These are phyloP conservation scores for Olyra latifolia DNA, from an alignment of 176 grass and related monocot genomes.

Conservation along the genomic window DNA sequence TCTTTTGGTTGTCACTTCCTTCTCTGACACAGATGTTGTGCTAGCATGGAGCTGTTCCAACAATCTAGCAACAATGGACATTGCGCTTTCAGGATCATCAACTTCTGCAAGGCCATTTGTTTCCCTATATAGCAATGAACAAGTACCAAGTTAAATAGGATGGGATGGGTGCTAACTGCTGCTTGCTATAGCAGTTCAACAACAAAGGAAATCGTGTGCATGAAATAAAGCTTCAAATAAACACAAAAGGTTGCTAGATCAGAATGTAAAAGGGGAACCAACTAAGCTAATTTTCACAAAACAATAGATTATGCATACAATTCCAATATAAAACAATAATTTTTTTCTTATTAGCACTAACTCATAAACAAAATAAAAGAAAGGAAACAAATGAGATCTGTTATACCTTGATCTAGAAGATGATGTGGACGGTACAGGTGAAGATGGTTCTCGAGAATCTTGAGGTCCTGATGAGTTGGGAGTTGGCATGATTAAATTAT, in stretches of 20 bases:
- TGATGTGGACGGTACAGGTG: slow-evolving; percentile 62
- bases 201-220: background rate
- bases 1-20: slow-evolving; percentile 62
- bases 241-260: slow-evolving; percentile 6
- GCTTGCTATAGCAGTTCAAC: background rate
- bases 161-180: background rate
- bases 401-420: slow-evolving; percentile 84
- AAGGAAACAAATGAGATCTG: background rate
- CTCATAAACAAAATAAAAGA: background rate
- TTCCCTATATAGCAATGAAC: slow-evolving; percentile 46
- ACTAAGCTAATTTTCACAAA: slow-evolving; percentile 26
- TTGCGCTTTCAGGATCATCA: slow-evolving; percentile 75
- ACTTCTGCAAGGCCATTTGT: slow-evolving; percentile 61
- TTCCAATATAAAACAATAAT: background rate
- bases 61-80: slow-evolving; percentile 75
- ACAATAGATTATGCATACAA: background rate
- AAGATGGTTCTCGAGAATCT: slow-evolving; percentile 42
- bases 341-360: slow-evolving; percentile 6
- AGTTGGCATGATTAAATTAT: slow-evolving; percentile 52
- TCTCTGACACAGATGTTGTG: slow-evolving; percentile 59
- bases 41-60: slow-evolving; percentile 89
- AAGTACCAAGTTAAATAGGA: slow-evolving; percentile 18
- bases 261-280: slow-evolving; percentile 25
- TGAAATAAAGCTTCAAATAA: slow-evolving; percentile 16
- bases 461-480: slow-evolving; percentile 41